Base-by-base conservation (phyloP, 345 rosid species). In the Eutrema japonicum region DNA sequence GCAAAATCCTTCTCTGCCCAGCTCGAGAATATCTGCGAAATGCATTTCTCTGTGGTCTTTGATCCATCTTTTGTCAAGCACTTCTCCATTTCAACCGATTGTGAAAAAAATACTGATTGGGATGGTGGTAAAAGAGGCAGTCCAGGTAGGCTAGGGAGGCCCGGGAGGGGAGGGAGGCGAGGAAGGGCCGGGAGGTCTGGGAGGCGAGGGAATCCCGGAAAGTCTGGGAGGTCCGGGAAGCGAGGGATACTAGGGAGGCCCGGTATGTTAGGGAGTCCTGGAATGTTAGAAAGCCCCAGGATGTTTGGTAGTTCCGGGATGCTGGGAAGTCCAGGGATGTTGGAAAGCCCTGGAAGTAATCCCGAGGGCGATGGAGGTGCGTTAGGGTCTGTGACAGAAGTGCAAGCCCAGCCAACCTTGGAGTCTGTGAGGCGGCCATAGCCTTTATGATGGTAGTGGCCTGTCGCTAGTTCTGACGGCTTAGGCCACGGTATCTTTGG, bases 1-100 rank as follows among this genome's bases (percentile, higher is more conserved):
- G 45, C 13, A 56, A 43, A 43, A 55, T 56, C 43, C 3, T 68
- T 68, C 9, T 43, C 38, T 32, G 32, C 12, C 43, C 42, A 54
- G 33, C 72, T 55, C 30, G 43, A 43, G 6, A 32, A 68, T 55
- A 68, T 55, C 6, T 68, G 54, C 27, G 54, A 55, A 55, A 36
- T 55, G 9, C 54, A 68, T 55, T 45, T 68, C 6, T 43, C 10
- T 2, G 26, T 10, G 30, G 42, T 43, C 45, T 33, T 56, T 56
- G 36, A 8, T 45, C 10, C 35, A 33, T 46, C 55, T 18, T 33
- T 33, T 55, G 7, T 56, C 14, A 69, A 57, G 29, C 73, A 69
- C 5, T 57, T 45, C 14, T 57, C 73, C 27, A 57, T 13, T 69
- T 46, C 14, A 18, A 13, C 16, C 7, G 73, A 33, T 6, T 68